These are phyloP conservation scores for Trametes maxima DNA, from an alignment of 768 basidiomycete species.

Conservation along the genomic window DNA sequence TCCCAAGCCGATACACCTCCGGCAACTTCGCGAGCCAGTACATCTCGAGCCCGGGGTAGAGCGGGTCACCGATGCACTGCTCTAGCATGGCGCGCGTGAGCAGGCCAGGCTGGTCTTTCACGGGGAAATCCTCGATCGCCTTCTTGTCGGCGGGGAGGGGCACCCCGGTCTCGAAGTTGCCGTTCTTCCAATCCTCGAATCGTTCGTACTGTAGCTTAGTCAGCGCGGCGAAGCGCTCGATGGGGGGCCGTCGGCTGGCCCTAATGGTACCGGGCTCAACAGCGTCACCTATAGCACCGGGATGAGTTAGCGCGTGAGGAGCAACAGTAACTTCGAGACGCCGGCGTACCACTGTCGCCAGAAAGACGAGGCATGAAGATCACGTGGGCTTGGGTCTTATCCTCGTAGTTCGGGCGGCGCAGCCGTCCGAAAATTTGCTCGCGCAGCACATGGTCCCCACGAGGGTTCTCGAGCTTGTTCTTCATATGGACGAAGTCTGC, in stretches of 20 bases:
- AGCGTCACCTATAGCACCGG: background rate
- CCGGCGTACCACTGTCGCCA: background rate
- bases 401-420: background rate
- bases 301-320: background rate
- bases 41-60: background rate
- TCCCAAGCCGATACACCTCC: background rate
- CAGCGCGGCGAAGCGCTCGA: background rate
- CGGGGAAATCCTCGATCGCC: background rate
- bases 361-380: background rate
- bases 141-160: background rate
- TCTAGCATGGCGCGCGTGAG: background rate
- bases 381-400: background rate
- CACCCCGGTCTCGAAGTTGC: background rate
- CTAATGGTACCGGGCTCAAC: background rate
- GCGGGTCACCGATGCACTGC: background rate
- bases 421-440: background rate
- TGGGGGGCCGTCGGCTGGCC: background rate
- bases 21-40: background rate
- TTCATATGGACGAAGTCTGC: background rate
- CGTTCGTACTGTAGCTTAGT: background rate
- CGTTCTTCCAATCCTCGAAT: background rate
- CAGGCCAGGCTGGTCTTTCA: background rate
- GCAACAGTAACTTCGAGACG: too few species aligned
- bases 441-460: background rate
- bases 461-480: background rate